These are phyloP conservation scores for Sophora flavescens DNA, from an alignment of 306 rosid species.

Conservation along the genomic window DNA sequence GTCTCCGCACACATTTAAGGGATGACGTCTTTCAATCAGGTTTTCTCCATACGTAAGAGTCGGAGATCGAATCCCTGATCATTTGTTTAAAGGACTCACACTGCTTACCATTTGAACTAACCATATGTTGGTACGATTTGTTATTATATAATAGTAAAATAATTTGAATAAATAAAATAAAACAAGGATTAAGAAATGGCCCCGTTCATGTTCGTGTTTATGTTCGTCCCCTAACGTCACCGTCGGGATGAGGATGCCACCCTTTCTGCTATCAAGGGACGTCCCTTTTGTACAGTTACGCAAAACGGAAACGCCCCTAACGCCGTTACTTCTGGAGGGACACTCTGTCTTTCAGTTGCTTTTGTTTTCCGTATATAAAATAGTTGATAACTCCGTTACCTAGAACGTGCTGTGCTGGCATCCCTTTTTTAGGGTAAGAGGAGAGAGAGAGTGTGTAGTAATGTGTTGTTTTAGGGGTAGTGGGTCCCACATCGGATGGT, in stretches of 20 bases:
- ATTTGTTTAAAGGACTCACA: too few species aligned
- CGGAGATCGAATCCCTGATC: too few species aligned
- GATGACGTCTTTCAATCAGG: too few species aligned
- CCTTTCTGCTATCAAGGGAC: conserved; percentile 38
- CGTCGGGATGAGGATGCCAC: conserved; percentile 44
- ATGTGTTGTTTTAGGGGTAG: conserved; percentile 34
- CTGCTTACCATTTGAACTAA: too few species aligned
- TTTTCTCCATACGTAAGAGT: too few species aligned
- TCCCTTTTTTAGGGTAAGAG: neutral
- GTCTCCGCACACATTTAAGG: too few species aligned
- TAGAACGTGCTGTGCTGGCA: conserved; percentile 32
- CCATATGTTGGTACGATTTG: too few species aligned
- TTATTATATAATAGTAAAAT: too few species aligned
- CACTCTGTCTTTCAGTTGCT: neutral
- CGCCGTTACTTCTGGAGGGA: conserved; percentile 19
- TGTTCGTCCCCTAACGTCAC: conserved; percentile 46
- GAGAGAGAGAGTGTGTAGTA: conserved; percentile 8
- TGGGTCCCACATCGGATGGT: conserved; percentile 62
- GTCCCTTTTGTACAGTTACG: conserved; percentile 41
- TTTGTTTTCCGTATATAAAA: neutral
- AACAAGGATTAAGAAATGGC: neutral
- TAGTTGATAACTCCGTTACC: conserved; percentile 36
- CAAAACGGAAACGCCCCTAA: conserved; percentile 35
- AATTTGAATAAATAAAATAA: neutral
- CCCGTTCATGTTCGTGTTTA: conserved; percentile 5